These are phyloP conservation scores for Synchytrium microbalum DNA, from an alignment of 371 early-diverging fungal genomes.

Conservation along the genomic window DNA sequence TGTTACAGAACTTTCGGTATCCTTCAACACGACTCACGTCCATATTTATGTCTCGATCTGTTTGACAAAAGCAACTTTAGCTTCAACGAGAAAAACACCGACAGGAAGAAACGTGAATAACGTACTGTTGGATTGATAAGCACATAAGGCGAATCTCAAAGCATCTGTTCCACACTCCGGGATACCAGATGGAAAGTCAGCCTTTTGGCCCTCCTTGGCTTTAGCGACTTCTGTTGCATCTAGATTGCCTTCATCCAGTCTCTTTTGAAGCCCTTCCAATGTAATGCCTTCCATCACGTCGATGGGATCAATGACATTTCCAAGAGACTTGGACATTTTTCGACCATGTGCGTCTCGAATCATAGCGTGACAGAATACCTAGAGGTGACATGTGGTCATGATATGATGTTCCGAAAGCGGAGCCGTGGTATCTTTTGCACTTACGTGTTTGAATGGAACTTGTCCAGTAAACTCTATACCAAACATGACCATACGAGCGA, in stretches of 20 bases:
- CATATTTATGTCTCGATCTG: conserved; percentile 93
- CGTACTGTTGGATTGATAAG: conserved; percentile 66
- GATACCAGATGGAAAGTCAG: conserved; percentile 98
- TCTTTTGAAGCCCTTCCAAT: conserved; percentile 64
- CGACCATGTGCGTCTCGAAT: conserved; percentile 99
- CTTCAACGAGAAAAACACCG: neutral
- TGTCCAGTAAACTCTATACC: conserved; percentile 91
- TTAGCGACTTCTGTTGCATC: conserved; percentile 87
- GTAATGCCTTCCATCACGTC: conserved; percentile 95
- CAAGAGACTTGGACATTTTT: conserved; percentile 98
- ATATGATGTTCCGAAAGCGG: neutral
- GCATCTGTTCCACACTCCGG: conserved; percentile 99
- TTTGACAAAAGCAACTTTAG: conserved; percentile 7
- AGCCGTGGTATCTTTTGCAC: conserved; percentile 8
- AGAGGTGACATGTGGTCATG: too few relatives aligned
- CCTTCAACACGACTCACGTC: conserved; percentile 96
- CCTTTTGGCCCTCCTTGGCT: conserved; percentile 68
- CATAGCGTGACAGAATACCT: conserved; percentile 93
- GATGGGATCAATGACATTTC: conserved; percentile 99
- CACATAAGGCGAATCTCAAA: conserved; percentile 92
- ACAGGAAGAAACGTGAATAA: conserved; percentile 25
- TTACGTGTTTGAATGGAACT: conserved; percentile 88
- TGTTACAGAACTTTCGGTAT: conserved; percentile 99
- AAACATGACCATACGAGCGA: conserved; percentile 99
- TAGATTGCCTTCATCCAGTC: conserved; percentile 80